Base-by-base conservation (phyloP, 169 alveolate genomes). In the Toxoplasma gondii region DNA sequence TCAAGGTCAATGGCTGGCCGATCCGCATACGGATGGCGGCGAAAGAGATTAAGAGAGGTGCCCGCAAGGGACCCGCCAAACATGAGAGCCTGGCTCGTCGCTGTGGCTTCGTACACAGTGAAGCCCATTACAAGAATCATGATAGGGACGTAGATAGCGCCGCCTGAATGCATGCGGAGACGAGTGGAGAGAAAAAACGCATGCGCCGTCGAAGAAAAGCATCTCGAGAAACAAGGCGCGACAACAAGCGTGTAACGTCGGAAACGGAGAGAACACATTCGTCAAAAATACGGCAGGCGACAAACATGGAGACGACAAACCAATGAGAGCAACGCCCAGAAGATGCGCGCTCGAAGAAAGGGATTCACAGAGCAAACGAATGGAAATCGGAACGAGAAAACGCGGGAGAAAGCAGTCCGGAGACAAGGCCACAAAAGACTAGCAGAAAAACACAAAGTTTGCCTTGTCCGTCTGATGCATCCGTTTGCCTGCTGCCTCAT, bases 51-150 rank as follows among this genome's bases (percentile, higher is more conserved):
- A 31, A 92, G 88, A 69, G 84, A 36, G 69, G 88, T n/a, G 43
- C 95, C 96, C 1, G 90, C 95, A 1, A 94, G 81, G 39, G 93
- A 67, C 44, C 94, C 95, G 31, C 96, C 96, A 31, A 41, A 91
- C 88, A 94, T 94, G 44, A 82, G 44, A 12, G 95, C 92, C 91
- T 94, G 95, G 39, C 93, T 83, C 45, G 92, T 49, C 22, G 82
- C 96, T 0, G 95, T 92, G 45, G 96, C 95, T n/a, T 93, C 95
- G 19, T 94, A 69, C 1, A 93, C 82, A 19, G 94, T 45, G 91
- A 94, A 94, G 12, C 92, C 64, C 94, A 91, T 87, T 7, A 94
- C 64, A 36, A 94, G 91, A 12, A 92, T 92, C 81, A 93, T 54
- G 19, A 94, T 38, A 38, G 95, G 95, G 12, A 88, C 94, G 88